phyloP scores from a whole-genome alignment of 2,329 filamentous ascomycete genomes.

The Cryphonectria nitschkei region DNA sequence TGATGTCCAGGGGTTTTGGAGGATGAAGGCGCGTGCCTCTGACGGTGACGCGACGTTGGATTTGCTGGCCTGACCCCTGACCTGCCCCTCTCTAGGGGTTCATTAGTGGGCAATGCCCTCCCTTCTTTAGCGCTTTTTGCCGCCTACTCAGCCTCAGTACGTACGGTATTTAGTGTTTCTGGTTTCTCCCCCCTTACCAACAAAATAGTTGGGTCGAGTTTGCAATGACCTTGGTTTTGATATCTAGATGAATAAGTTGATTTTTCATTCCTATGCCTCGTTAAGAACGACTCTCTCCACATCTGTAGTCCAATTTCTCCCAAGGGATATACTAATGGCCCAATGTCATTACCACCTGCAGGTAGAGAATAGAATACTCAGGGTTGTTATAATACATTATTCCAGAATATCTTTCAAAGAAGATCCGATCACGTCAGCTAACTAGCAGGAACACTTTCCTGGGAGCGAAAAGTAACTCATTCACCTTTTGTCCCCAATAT shows the following conservation, averaged over 20 bases:
- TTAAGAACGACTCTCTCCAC: no score
- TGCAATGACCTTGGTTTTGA: no score
- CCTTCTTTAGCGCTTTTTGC: background rate
- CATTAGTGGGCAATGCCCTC: background rate
- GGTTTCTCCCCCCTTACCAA: background rate
- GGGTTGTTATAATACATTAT: background rate
- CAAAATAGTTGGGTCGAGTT: background rate
- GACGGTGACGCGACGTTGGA: conserved; percentile 10
- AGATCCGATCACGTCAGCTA: background rate
- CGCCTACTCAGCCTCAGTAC: background rate
- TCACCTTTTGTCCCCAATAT: background rate
- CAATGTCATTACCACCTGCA: background rate
- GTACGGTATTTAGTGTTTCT: no score
- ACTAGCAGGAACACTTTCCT: background rate
- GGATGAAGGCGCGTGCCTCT: background rate
- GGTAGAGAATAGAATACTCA: background rate
- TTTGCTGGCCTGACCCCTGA: background rate
- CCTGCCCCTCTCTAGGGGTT: background rate
- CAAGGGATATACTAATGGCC: no score
- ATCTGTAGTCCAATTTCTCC: no score
- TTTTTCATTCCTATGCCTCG: no score
- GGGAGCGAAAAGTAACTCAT: background rate
- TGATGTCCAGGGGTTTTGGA: background rate
- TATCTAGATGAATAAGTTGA: no score
- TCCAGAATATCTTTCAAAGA: no score